Percentiles rank a stretch among this genome's conserved stretches.
Evolutionary conservation across 2,329 filamentous ascomycete species (phyloP).

Genomic region (Lachnellula cervina): DNA sequence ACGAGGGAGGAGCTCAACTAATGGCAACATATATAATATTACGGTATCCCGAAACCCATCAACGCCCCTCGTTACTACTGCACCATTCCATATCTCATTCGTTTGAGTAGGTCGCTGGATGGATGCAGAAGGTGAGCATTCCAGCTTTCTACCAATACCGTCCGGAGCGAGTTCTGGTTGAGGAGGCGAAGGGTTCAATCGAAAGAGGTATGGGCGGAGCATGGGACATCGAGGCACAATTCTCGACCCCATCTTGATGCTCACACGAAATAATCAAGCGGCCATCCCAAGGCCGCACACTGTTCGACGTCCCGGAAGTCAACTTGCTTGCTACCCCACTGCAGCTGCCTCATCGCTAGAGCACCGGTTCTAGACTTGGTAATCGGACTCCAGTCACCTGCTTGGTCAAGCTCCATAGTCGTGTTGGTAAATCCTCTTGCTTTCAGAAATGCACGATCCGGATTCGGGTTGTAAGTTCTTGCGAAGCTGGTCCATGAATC

Average conservation of each 20-base stretch:
- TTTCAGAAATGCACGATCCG: constrained; percentile 18
- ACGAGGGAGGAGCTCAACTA: background rate
- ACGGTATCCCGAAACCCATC: background rate
- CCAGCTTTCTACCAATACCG: background rate
- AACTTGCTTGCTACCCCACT: constrained; percentile 20
- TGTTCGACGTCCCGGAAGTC: constrained; percentile 19
- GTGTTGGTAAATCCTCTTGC: constrained; percentile 25
- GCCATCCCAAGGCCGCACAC: constrained; percentile 18
- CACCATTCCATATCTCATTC: too few species aligned
- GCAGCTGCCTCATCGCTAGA: constrained; percentile 14
- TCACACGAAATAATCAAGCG: constrained; percentile 15
- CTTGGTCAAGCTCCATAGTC: constrained; percentile 13
- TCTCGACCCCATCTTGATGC: background rate
- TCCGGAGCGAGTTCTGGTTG: background rate
- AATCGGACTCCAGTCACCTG: constrained; percentile 21
- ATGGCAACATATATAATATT: background rate
- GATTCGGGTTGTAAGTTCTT: constrained; percentile 22
- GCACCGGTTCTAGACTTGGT: background rate
- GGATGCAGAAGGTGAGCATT: background rate
- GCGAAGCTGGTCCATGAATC: constrained; percentile 29
- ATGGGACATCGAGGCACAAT: background rate
- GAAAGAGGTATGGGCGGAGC: background rate
- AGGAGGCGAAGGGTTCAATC: background rate
- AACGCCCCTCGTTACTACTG: too few species aligned
- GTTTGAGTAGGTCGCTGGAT: too few species aligned